Conservation (phyloP, 2,329 filamentous ascomycete genomes). For the Basipetospora sp. region DNA sequence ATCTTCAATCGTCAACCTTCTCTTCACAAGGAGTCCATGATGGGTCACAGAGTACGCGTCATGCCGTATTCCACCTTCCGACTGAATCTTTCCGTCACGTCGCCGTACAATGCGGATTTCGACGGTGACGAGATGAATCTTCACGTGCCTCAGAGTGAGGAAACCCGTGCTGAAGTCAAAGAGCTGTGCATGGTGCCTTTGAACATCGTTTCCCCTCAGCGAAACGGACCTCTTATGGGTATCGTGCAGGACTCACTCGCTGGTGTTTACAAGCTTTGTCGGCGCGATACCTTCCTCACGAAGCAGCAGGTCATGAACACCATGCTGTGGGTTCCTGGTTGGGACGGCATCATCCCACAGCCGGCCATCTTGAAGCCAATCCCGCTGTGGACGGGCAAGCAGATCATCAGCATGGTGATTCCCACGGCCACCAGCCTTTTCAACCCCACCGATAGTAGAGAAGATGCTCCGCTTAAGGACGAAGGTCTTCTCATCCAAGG, state of each 20-base stretch:
- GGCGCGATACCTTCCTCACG: conserved; percentile 77
- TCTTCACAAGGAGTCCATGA: conserved; percentile 99
- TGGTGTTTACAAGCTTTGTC: conserved; percentile 91
- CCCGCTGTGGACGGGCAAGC: conserved; percentile 94
- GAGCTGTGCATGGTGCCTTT: conserved; percentile 94
- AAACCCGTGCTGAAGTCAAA: conserved; percentile 85
- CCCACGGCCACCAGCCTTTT: conserved; percentile 73
- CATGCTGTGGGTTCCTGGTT: conserved; percentile 92
- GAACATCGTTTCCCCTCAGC: conserved; percentile 95
- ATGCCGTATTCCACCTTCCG: conserved; percentile 99
- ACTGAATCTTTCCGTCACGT: conserved; percentile 91
- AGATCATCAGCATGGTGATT: conserved; percentile 87
- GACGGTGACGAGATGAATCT: conserved; percentile 99
- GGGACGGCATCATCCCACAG: conserved; percentile 86
- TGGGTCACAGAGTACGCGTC: conserved; percentile 92
- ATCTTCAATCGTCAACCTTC: conserved; percentile 99
- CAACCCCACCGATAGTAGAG: conserved; percentile 44
- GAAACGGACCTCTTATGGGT: conserved; percentile 96
- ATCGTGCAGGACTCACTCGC: conserved; percentile 96
- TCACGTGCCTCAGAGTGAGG: conserved; percentile 94
- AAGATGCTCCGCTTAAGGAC: conserved; percentile 53
- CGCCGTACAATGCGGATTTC: conserved; percentile 99
- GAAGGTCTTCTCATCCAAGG: conserved; percentile 70
- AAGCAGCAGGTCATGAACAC: conserved; percentile 92
- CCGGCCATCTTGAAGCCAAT: conserved; percentile 88